Evolutionary conservation across 192 early-diverging fungal species (phyloP).

Genomic region (Coemansia sp.): DNA sequence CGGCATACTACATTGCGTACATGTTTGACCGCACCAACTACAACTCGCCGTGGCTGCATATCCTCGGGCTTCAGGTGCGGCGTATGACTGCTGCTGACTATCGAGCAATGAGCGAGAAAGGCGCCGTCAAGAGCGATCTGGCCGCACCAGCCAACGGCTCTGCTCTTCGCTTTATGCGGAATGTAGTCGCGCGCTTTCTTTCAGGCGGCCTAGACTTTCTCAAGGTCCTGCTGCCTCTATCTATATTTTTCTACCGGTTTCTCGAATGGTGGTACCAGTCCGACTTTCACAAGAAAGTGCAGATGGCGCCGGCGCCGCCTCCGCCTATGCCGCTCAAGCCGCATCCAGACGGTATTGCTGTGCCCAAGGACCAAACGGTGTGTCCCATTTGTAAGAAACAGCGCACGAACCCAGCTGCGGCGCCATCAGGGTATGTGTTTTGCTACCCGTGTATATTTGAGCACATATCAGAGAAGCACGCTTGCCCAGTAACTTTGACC

Average conservation of each 20-base stretch:
- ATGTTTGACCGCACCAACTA: slow-evolving; percentile 80
- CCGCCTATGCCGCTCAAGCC: slow-evolving; percentile 74
- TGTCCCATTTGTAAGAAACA: slow-evolving; percentile 74
- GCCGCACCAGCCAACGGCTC: slow-evolving; percentile 40
- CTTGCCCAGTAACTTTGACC: slow-evolving; percentile 77
- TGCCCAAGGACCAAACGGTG: slow-evolving; percentile 67
- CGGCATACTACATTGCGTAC: slow-evolving; percentile 73
- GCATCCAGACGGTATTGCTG: slow-evolving; percentile 64
- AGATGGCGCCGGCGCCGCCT: slow-evolving; percentile 57
- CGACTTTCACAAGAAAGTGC: slow-evolving; percentile 63
- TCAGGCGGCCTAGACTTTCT: slow-evolving; percentile 62
- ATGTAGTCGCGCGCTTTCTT: slow-evolving; percentile 50
- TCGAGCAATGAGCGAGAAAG: slow-evolving; percentile 45
- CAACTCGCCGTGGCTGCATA: slow-evolving; percentile 77
- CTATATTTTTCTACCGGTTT: slow-evolving; percentile 91
- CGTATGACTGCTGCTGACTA: slow-evolving; percentile 81
- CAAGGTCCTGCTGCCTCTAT: slow-evolving; percentile 76
- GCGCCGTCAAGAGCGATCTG: slow-evolving; percentile 39
- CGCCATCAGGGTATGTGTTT: slow-evolving; percentile 86
- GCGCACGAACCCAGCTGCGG: slow-evolving; percentile 80
- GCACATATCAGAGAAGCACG: slow-evolving; percentile 63
- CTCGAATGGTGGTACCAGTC: slow-evolving; percentile 95
- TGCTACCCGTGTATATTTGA: slow-evolving; percentile 87
- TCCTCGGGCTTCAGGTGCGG: slow-evolving; percentile 72
- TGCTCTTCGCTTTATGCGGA: slow-evolving; percentile 29